Evolutionary conservation across 805 yeast genomes (phyloP), one percentile per base, ranked within the genome.

Genomic region (Spathaspora arborariae): DNA sequence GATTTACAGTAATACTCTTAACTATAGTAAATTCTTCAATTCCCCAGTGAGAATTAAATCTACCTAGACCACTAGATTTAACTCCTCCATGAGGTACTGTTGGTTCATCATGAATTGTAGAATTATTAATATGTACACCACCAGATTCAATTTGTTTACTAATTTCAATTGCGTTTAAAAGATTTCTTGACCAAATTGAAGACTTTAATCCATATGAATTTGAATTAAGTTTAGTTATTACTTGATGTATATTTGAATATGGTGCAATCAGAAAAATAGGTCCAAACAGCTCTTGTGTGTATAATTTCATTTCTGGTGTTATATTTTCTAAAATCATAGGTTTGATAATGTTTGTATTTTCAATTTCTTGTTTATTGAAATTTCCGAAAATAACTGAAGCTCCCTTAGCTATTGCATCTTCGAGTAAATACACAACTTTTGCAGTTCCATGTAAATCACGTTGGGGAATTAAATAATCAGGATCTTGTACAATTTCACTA

Each of bases 31-130:
- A 75, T 49, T 68, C 74, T 30, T 68, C 67, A 21, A 75, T 53
- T 0, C 79, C 79, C 79, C 78, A 75, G 9, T 41, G 45, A 51
- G 64, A 47, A 65, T 74, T 51, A 61, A 65, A 58, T 58, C 73
- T 38, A 43, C 74, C 69, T 57, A 67, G 46, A 46, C 76, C 59
- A 58, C 68, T 48, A 57, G 59, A 50, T 59, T 74, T 64, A 46
- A 76, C 47, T 15, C 79, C 79, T 1, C 80, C 79, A 51, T 74
- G 79, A 0, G 79, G 79, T 8, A 61, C 45, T 6, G 65, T 58
- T 16, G 69, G 52, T 47, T 67, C 73, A 45, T 68, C 73, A 45
- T 56, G 63, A 3, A 70, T 44, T 2, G 70, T 65, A 6, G 65
- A 50, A 11, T 58, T 47, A 50, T 68, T 67, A 40, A 68, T 62